A percentile compares a stretch with the other conserved stretches of the same genome.
Evolutionary conservation across 192 early-diverging fungal species (phyloP).

Genomic region (Mortierella claussenii): DNA sequence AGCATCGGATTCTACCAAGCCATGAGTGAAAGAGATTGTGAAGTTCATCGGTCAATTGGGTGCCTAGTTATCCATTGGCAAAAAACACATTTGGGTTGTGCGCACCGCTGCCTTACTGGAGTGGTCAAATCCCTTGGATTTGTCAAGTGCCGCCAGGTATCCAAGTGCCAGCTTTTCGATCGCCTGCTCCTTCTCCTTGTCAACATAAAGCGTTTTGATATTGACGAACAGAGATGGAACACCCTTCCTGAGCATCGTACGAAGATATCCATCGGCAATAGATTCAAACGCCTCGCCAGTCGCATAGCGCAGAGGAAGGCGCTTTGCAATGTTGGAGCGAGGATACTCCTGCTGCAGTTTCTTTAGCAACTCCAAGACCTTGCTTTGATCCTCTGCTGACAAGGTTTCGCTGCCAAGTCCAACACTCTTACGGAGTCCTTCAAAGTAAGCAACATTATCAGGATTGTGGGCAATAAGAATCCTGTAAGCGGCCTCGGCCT

Average conservation of each 20-base stretch:
- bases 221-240: slow-evolving; percentile 95
- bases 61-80: no score
- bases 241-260: slow-evolving; percentile 85
- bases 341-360: slow-evolving; percentile 76
- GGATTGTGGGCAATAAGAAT: slow-evolving; percentile 84
- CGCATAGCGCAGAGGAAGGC: slow-evolving; percentile 80
- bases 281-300: slow-evolving; percentile 71
- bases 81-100: no score
- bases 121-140: slow-evolving; percentile 56
- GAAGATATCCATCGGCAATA: slow-evolving; percentile 74
- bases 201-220: slow-evolving; percentile 78
- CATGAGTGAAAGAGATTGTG: not conserved
- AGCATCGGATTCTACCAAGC: slow-evolving; percentile 53
- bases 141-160: slow-evolving; percentile 67
- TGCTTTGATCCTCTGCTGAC: slow-evolving; percentile 44
- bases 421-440: slow-evolving; percentile 69
- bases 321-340: slow-evolving; percentile 82
- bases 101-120: slow-evolving; percentile 43
- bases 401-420: slow-evolving; percentile 53
- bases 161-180: slow-evolving; percentile 75
- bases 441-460: slow-evolving; percentile 78
- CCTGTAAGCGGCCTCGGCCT: slow-evolving; percentile 81
- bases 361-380: slow-evolving; percentile 38
- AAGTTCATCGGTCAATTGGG: no score
- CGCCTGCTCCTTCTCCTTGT: slow-evolving; percentile 71